Evolutionary conservation across 2,329 filamentous ascomycete genomes (phyloP), one percentile per base, ranked within the genome.

Genomic region (Berkeleyomyces rouxiae): DNA sequence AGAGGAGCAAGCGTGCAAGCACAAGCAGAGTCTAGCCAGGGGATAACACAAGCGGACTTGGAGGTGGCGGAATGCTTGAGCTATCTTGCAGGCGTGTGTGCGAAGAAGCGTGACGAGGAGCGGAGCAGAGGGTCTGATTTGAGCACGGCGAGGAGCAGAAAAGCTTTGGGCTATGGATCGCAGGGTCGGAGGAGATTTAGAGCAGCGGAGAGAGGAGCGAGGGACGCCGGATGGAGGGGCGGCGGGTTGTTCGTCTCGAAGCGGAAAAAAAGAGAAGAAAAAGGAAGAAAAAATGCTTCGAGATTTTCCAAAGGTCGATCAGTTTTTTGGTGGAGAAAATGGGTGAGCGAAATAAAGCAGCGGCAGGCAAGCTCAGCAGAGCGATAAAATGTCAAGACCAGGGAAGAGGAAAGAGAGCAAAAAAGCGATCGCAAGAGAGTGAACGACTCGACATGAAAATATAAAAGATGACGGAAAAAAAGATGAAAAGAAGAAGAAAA

Each of bases 311-410:
- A 10, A 10, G 11, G 47, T 59, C 33, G 39, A 59, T 59, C 42
- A 42, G 57, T 61, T 61, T 42, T 39, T 53, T 13, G 31, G 44
- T 49, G 44, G 59, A 51, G 43, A 61, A 23, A 61, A 10, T 53
- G 33, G 49, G 9, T 13, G 49, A 53, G 49, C 49, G 23, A 53
- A 53, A 53, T 53, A 53, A 53, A 53, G 36, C 1, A 4, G 11
- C 40, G 6, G 46, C 7, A 7, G 23, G 10, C 11, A 47, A 61
- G 33, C 31, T n/a, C 31, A 47, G 40, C 51, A 44, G 39, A 36
- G 23, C 31, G 4, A n/a, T 16, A 37, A 57, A 61, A 44, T 51
- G 9, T 2, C 16, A 39, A 47, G 40, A 47, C 3, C 31, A 33
- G 40, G 58, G 46, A 13, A 44, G 16, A 9, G 31, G 13, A 61